Evolutionary conservation across 2,329 filamentous ascomycete genomes (phyloP).

Genomic region (Trichoderma aggressivum): DNA sequence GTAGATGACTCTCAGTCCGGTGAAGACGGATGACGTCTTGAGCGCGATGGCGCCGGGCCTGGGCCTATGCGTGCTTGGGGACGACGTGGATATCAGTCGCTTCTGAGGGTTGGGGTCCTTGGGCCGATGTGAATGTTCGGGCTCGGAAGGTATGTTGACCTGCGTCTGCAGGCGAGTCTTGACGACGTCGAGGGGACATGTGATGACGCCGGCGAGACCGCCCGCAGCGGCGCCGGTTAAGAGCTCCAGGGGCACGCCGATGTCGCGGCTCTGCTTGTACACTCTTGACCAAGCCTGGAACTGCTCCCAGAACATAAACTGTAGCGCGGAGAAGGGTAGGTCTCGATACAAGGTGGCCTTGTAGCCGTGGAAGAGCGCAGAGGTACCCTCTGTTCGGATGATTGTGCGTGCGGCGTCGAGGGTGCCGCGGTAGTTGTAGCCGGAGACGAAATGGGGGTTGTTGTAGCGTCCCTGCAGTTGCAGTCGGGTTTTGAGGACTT

Average conservation of each 20-base stretch:
- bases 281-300: constrained; percentile 77
- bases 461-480: constrained; percentile 94
- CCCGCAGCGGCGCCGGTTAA: constrained; percentile 86
- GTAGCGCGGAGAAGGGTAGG: constrained; percentile 89
- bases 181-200: constrained; percentile 93
- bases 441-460: constrained; percentile 88
- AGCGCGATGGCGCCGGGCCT: constrained; percentile 75
- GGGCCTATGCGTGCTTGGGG: constrained; percentile 77
- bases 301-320: constrained; percentile 98
- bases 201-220: constrained; percentile 88
- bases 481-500: constrained; percentile 94
- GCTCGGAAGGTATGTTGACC: constrained; percentile 41
- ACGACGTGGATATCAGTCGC: constrained; percentile 82
- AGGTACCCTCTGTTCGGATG: constrained; percentile 72
- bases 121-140: constrained; percentile 26
- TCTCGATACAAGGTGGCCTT: constrained; percentile 93
- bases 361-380: constrained; percentile 93
- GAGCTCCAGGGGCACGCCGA: constrained; percentile 81
- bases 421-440: constrained; percentile 92
- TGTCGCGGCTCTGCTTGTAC: constrained; percentile 76
- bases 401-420: constrained; percentile 84
- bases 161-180: constrained; percentile 97
- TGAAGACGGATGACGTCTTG: constrained; percentile 85
- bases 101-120: constrained; percentile 50
- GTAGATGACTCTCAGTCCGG: constrained; percentile 83